Evolutionary conservation across 768 basidiomycete genomes (phyloP), one percentile per base, ranked within the genome.

Genomic region (Lactarius tabidus): DNA sequence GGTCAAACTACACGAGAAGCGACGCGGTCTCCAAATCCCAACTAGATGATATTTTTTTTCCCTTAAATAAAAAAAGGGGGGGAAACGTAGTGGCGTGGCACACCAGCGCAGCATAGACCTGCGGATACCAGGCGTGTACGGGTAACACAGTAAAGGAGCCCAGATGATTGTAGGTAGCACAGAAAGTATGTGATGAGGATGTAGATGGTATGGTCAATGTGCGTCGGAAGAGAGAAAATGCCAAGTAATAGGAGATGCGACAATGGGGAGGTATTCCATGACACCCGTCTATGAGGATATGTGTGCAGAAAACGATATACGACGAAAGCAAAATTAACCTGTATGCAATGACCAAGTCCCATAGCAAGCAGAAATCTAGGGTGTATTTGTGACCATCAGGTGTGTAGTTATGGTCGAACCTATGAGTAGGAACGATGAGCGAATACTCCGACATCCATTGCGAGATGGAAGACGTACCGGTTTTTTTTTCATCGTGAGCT

Each of bases 401-500:
- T 58, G 59, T 63, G 55, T 60, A 60, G 18, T 69, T 75, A 73
- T 66, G 72, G 68, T 72, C 73, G 69, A 53, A 38, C 59, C 62
- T 67, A 39, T 57, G 41, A 43, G 31, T 18, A 38, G 29, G 17
- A 26, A 39, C 36, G 59, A 65, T 52, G 26, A 62, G 41, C 41
- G 18, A 60, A 48, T 65, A 29, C 6, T 28, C 41, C 8, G 39
- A 31, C 8, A 38, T 28, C 26, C 6, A 35, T 28, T 38, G 18
- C 28, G 20, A 10, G 55, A n/a, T 23, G 12, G 6, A 57, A 28
- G 45, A 43, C 74, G 62, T 51, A 76, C 75, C 39, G 75, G 70
- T 63, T 75, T 76, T 63, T 75, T 76, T 56, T 71, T 73, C 75
- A 76, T 76, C 72, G 74, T 76, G 31, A 76, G 67, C 28, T 72